A percentile compares a stretch with the other conserved stretches of the same genome.
Evolutionary conservation across 2,329 filamentous ascomycete species (phyloP).

Genomic region (Cladosporium sp.): DNA sequence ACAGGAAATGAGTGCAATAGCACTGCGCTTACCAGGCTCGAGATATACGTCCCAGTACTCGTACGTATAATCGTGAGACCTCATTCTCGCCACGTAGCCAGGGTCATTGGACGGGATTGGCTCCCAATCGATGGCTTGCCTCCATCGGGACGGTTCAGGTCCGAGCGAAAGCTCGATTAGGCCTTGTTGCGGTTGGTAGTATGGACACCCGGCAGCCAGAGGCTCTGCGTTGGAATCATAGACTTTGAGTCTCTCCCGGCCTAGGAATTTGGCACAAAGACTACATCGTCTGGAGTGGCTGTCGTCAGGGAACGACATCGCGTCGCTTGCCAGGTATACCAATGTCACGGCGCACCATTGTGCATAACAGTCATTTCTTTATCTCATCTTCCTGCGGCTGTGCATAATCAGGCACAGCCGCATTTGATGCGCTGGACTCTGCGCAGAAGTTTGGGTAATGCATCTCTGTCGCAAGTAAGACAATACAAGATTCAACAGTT

Average conservation of each 20-base stretch:
- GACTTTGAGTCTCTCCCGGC: not conserved
- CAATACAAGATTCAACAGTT: too few species aligned
- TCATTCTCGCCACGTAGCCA: not conserved
- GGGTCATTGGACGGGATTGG: not conserved
- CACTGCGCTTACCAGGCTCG: not conserved
- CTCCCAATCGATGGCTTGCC: not conserved
- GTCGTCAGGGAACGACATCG: not conserved
- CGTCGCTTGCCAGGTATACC: not conserved
- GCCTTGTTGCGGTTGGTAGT: not conserved
- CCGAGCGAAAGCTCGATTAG: not conserved
- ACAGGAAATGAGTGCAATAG: too few species aligned
- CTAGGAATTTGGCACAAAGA: not conserved
- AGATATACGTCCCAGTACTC: not conserved
- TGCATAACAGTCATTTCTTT: not conserved
- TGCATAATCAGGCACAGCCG: not conserved
- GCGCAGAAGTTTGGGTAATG: not conserved
- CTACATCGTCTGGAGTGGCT: not conserved
- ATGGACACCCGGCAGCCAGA: not conserved
- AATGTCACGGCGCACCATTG: not conserved
- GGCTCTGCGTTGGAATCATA: too few species aligned
- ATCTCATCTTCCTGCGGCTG: not conserved
- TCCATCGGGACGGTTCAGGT: not conserved
- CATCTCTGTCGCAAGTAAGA: not conserved
- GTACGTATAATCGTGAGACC: not conserved
- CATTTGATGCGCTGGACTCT: not conserved